Base-by-base conservation (phyloP, 805 yeast species). In the Schizosaccharomyces cryophilus region DNA sequence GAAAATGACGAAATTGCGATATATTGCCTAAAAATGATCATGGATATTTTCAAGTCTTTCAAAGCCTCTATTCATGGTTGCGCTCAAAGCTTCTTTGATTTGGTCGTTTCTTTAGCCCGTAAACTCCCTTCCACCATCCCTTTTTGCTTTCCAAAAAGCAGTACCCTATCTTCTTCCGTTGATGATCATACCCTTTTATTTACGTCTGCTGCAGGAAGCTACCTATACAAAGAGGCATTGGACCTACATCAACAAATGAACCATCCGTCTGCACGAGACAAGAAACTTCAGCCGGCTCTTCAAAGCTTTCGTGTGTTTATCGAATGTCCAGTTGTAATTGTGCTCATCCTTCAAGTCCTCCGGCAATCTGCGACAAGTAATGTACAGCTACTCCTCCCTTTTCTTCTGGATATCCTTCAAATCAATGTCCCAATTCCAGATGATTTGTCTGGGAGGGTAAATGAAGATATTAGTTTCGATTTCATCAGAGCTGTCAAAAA, bases 1-100 rank as follows among this genome's bases (percentile, higher is more conserved):
- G 99, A 94, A 68, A 93, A 93, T 69, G 99, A 94, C 70, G 96
- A 89, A 64, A 93, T 93, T 69, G 97, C 97, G 60, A 87, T 88
- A 0, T 75, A 87, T 60, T 84, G 95, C 70, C 81, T 93, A 84
- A 88, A 87, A 69, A 83, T 87, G 61, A 77, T 89, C 60, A 87
- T 96, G 19, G 79, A 84, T 38, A 73, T 90, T 59, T 95, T 89
- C 73, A 85, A 93, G 69, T 80, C 89, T 1, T 90, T 85, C 73
- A 90, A 87, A 72, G 68, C 77, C 15, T 73, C 75, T 29, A 73
- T 89, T 61, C 74, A 77, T 19, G 88, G 81, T 19, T 81, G 83
- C 65, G 95, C 90, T 2, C 83, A 79, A 64, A 82, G 83, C 1
- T 94, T 93, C 66, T 79, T 90, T 47, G 84, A 81, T 54, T 74